Evolutionary conservation across 1,284 basidiomycete genomes (phyloP).

Genomic region (Tausonia pullulans): DNA sequence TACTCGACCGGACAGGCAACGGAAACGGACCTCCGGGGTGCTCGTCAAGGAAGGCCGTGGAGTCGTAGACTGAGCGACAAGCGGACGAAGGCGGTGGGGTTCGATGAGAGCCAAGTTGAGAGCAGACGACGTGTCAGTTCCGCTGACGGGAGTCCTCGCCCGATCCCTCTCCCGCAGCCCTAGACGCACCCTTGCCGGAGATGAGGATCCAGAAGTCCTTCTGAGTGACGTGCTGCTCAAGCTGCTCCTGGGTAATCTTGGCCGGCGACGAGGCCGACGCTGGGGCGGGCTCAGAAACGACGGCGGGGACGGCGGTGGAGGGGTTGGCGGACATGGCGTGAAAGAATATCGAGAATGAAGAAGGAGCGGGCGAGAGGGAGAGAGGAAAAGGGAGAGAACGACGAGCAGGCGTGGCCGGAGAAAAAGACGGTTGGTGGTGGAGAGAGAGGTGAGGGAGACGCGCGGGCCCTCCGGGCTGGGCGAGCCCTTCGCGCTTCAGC

Average conservation of each 20-base stretch:
- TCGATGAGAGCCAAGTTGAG: slow-evolving; percentile 21
- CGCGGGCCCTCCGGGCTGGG: no score
- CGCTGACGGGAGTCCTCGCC: not conserved
- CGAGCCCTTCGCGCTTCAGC: no score
- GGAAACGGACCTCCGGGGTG: slow-evolving; percentile 39
- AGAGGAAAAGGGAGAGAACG: not conserved
- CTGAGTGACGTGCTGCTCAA: slow-evolving; percentile 60
- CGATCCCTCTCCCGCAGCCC: not conserved
- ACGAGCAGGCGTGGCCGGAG: no score
- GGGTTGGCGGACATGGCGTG: slow-evolving; percentile 15
- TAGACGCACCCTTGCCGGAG: slow-evolving; percentile 60
- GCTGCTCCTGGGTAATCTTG: slow-evolving; percentile 50
- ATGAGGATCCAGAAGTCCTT: slow-evolving; percentile 68
- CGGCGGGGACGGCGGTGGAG: slow-evolving; percentile 8
- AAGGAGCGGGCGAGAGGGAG: not conserved
- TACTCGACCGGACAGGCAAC: not conserved
- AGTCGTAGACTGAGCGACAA: slow-evolving; percentile 69
- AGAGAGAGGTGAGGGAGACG: no score
- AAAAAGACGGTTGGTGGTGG: no score
- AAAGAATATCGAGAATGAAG: not conserved
- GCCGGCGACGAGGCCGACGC: not conserved
- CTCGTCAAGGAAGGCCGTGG: slow-evolving; percentile 92
- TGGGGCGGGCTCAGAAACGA: slow-evolving; percentile 4
- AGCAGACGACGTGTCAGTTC: not conserved
- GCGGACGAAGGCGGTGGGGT: not conserved